phyloP scores from a whole-genome alignment of 176 grass and related monocot genomes.

The Rhynchospora breviuscula region DNA sequence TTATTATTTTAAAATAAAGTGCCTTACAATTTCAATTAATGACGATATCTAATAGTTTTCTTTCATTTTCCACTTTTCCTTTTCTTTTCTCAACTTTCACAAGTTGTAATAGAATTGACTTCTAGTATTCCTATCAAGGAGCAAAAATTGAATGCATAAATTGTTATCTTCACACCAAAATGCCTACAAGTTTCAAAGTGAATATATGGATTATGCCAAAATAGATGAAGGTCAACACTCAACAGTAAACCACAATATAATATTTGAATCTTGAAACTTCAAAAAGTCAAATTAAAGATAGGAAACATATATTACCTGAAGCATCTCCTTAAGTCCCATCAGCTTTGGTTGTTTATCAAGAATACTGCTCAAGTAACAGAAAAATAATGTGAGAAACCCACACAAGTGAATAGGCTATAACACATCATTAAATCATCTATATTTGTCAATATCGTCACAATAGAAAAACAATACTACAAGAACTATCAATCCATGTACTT shows the following conservation, averaged over 20 bases:
- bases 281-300: background rate
- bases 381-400: slow-evolving; percentile 33
- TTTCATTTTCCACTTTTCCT: background rate
- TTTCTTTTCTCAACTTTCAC: slow-evolving; percentile 1
- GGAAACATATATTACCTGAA: slow-evolving; percentile 51
- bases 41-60: background rate
- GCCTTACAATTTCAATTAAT: background rate
- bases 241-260: background rate
- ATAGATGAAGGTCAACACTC: background rate
- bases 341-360: slow-evolving; percentile 85
- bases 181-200: background rate
- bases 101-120: background rate
- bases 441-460: background rate
- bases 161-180: too few species aligned
- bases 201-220: background rate
- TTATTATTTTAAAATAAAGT: background rate
- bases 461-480: background rate
- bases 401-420: background rate
- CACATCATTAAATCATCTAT: background rate
- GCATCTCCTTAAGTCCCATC: slow-evolving; percentile 94
- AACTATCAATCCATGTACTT: slow-evolving; percentile 27
- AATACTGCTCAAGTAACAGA: slow-evolving; percentile 59
- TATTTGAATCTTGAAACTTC: background rate
- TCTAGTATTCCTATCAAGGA: background rate
- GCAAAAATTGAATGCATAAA: background rate